phyloP scores from a whole-genome alignment of 257 asterid species.

The Schizonepeta tenuifolia region DNA sequence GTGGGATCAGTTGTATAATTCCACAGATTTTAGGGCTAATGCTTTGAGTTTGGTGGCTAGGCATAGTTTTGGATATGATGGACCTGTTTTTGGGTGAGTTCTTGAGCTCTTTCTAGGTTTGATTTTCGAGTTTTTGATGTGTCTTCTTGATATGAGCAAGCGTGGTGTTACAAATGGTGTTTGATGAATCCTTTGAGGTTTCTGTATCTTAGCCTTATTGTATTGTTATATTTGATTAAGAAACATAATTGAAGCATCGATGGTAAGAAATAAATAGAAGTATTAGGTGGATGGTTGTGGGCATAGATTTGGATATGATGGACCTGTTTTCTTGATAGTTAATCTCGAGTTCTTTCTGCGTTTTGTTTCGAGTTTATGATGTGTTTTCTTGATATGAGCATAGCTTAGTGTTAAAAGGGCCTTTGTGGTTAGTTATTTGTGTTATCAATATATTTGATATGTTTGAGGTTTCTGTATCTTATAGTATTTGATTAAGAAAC shows the following conservation, averaged over 20 bases:
- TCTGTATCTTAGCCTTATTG: neutral
- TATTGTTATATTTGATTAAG: conserved; percentile 3
- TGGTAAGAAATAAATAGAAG: too few relatives aligned
- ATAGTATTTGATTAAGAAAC: neutral
- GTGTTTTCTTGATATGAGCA: neutral
- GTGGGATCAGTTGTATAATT: conserved; percentile 79
- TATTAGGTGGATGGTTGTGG: conserved; percentile 43
- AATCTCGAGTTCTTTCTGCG: conserved; percentile 6
- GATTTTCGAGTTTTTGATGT: neutral
- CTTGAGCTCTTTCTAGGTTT: conserved; percentile 11
- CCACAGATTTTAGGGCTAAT: conserved; percentile 64
- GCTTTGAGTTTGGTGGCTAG: conserved; percentile 76
- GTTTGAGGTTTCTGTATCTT: conserved; percentile 3
- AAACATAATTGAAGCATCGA: too few relatives aligned
- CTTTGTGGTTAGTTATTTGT: neutral
- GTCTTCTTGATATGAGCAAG: neutral
- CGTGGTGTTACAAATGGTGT: neutral
- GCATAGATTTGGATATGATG: conserved; percentile 78
- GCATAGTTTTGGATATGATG: conserved; percentile 81
- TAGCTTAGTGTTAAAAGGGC: neutral
- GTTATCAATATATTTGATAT: neutral
- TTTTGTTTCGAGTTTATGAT: neutral
- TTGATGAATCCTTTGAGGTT: neutral
- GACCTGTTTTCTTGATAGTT: conserved; percentile 66
- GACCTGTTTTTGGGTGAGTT: conserved; percentile 66